Evolutionary conservation across 768 basidiomycete genomes (phyloP).

Genomic region (Phaffia australis): DNA sequence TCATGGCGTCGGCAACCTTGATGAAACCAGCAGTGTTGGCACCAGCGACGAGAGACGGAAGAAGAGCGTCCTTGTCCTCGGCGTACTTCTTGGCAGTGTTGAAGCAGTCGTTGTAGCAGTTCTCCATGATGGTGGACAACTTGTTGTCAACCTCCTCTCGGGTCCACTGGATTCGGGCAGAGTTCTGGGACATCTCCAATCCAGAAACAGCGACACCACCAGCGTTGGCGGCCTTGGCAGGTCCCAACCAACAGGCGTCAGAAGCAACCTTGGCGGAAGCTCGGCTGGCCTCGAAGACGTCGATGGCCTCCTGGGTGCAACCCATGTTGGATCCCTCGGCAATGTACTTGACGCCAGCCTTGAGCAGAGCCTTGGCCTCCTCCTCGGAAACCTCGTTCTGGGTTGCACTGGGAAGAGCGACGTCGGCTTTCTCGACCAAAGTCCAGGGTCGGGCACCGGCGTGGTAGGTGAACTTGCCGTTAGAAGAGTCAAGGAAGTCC

Average conservation of each 20-base stretch:
- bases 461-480: slow-evolving; percentile 36
- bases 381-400: slow-evolving; percentile 60
- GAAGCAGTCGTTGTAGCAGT: slow-evolving; percentile 48
- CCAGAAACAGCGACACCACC: slow-evolving; percentile 51
- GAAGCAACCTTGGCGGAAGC: slow-evolving; percentile 41
- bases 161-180: slow-evolving; percentile 49
- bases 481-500: slow-evolving; percentile 24
- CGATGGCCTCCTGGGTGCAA: slow-evolving; percentile 60
- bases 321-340: slow-evolving; percentile 74
- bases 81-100: slow-evolving; percentile 52
- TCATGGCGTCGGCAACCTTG: slow-evolving; percentile 57
- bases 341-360: slow-evolving; percentile 58
- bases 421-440: slow-evolving; percentile 52
- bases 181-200: slow-evolving; percentile 72
- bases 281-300: slow-evolving; percentile 57
- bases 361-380: slow-evolving; percentile 59
- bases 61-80: slow-evolving; percentile 42
- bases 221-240: slow-evolving; percentile 51
- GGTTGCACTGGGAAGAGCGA: slow-evolving; percentile 60
- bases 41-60: slow-evolving; percentile 51
- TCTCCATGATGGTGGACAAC: slow-evolving; percentile 60
- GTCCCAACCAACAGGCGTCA: slow-evolving; percentile 56
- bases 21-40: slow-evolving; percentile 62
- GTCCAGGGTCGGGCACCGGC: slow-evolving; percentile 57
- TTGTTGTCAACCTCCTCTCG: slow-evolving; percentile 55